Base-by-base conservation (phyloP, 768 basidiomycete species). In the Hericium rajendrae region DNA sequence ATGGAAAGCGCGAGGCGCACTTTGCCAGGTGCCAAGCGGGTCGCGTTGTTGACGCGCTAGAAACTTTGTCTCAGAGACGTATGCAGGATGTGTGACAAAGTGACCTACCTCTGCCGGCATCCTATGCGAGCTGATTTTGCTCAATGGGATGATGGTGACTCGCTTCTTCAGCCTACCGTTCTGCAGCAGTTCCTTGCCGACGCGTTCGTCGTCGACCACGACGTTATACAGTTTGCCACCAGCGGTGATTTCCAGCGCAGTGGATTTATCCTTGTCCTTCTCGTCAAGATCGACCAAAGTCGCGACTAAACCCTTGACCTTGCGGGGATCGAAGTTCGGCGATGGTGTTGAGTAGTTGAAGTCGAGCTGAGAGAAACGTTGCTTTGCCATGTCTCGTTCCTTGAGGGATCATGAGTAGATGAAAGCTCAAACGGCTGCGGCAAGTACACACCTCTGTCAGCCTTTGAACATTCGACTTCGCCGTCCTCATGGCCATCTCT, bases 141-240 rank as follows among this genome's bases (percentile, higher is more conserved):
- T 95, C 51, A 99, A 74, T 0, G 95, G 95, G 62, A 98, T 93
- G 69, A 97, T 84, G 0, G 93, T 97, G 18, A 95, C 89, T 18
- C 94, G 83, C 70, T 88, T 92, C 74, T 82, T 86, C 63, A 98
- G 80, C 51, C 76, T 74, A 9, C 86, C 85, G 50, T 87, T 83
- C 67, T 88, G 81, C 50, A 98, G 73, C 24, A 98, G 78, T 28
- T 88, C 84, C 64, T 88, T 89, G 28, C 93, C 94, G 48, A 94
- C 82, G 56, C 80, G 80, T 71, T 97, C 94, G 66, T 95, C 85
- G 62, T 94, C 85, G 8, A 98, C 90, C 26, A 98, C 88, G 39
- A 98, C 91, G 61, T 98, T 92, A 72, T 88, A 97, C 9, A 99
- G 76, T 62, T 87, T 88, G 0, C 82, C 85, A 0, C 94, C 94